These are phyloP conservation scores for Triangularia setosa DNA, from an alignment of 2,329 filamentous ascomycete species.

Conservation along the genomic window DNA sequence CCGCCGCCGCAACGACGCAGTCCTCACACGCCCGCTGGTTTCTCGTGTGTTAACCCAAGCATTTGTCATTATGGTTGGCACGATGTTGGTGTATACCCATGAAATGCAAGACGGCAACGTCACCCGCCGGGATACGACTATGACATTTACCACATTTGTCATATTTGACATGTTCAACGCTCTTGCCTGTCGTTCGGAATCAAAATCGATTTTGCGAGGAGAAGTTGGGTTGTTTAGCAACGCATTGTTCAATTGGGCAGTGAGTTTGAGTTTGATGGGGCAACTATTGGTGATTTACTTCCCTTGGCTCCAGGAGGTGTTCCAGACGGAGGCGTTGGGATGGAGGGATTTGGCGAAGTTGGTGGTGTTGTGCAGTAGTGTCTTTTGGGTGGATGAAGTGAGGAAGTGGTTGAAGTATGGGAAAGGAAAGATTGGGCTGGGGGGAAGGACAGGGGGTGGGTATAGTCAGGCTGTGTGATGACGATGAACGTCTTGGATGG, in stretches of 20 bases:
- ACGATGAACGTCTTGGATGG: neutral
- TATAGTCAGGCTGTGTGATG: slow-evolving; percentile 64
- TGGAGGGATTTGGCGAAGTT: slow-evolving; percentile 71
- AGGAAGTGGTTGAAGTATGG: slow-evolving; percentile 73
- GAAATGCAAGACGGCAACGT: slow-evolving; percentile 88
- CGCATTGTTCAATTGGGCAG: slow-evolving; percentile 94
- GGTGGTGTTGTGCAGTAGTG: slow-evolving; percentile 73
- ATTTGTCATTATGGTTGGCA: slow-evolving; percentile 85
- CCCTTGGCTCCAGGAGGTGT: slow-evolving; percentile 87
- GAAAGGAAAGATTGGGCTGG: slow-evolving; percentile 36
- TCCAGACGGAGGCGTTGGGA: slow-evolving; percentile 86
- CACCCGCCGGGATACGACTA: slow-evolving; percentile 91
- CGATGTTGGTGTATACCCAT: slow-evolving; percentile 82
- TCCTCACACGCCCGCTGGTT: slow-evolving; percentile 81
- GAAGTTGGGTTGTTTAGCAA: slow-evolving; percentile 83
- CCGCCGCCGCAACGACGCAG: slow-evolving; percentile 78
- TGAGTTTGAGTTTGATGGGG: slow-evolving; percentile 76
- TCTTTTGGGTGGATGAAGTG: slow-evolving; percentile 92
- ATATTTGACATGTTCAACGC: slow-evolving; percentile 99
- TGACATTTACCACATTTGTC: slow-evolving; percentile 99
- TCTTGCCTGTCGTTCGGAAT: slow-evolving; percentile 84
- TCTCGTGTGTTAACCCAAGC: slow-evolving; percentile 84
- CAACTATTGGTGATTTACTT: slow-evolving; percentile 93
- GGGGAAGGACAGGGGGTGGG: slow-evolving; percentile 45
- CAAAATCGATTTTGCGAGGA: slow-evolving; percentile 81